These are phyloP conservation scores for Amylostereum chailletii DNA, from an alignment of 1,284 basidiomycete genomes.

Conservation along the genomic window DNA sequence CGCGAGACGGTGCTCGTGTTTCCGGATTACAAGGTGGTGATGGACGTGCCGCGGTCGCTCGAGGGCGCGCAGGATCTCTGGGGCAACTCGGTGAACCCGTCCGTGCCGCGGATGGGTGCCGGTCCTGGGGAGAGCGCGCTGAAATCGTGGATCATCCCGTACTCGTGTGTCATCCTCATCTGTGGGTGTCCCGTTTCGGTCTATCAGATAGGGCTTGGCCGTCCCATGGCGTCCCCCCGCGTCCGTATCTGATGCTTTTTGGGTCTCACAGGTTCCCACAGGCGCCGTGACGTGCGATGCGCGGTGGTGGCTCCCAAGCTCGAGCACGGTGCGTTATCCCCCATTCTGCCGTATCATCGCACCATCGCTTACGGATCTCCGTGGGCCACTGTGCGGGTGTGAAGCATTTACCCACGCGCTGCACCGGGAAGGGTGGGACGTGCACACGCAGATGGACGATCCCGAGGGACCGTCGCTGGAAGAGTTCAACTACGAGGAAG, in stretches of 20 bases:
- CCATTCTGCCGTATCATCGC: not conserved
- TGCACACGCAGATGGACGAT: conserved; percentile 68
- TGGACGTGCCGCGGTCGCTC: conserved; percentile 52
- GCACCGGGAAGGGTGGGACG: conserved; percentile 61
- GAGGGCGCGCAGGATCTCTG: conserved; percentile 68
- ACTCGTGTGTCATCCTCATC: conserved; percentile 68
- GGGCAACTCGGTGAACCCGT: conserved; percentile 51
- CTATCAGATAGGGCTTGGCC: not conserved
- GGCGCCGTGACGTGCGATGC: conserved; percentile 85
- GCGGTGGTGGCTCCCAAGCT: conserved; percentile 79
- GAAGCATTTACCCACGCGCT: conserved; percentile 56
- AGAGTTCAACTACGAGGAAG: conserved; percentile 32
- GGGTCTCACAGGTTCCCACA: conserved; percentile 69
- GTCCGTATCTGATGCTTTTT: not conserved
- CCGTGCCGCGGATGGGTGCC: conserved; percentile 35
- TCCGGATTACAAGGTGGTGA: conserved; percentile 82
- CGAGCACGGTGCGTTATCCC: conserved; percentile 45
- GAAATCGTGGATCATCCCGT: conserved; percentile 68
- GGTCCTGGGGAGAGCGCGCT: conserved; percentile 35
- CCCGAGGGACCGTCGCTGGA: conserved; percentile 53
- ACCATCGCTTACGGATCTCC: too few species aligned
- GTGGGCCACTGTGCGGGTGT: too few species aligned
- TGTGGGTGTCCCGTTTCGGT: conserved; percentile 42
- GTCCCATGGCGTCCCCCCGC: not conserved
- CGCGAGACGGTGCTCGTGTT: conserved; percentile 76